Evolutionary conservation across 805 yeast species (phyloP).

Genomic region (Yarrowia phangngaensis): DNA sequence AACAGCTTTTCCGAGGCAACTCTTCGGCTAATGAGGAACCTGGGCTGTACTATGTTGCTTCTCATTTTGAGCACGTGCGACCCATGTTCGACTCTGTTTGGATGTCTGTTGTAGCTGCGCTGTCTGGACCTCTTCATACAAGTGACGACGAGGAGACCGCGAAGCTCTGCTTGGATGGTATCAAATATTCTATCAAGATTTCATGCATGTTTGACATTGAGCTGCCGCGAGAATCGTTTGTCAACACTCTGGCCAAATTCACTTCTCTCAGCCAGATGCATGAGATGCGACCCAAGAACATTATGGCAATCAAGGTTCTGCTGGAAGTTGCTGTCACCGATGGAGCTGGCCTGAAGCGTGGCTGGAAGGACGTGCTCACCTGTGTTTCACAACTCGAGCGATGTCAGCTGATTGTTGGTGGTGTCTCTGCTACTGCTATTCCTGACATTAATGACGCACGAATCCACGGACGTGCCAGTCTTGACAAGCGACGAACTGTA

Average conservation of each 20-base stretch:
- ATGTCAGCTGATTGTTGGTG: constrained; percentile 79
- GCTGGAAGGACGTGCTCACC: constrained; percentile 82
- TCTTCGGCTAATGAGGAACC: constrained; percentile 42
- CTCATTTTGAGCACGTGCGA: constrained; percentile 82
- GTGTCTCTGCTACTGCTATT: constrained; percentile 73
- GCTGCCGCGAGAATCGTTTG: constrained; percentile 81
- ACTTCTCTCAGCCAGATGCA: constrained; percentile 73
- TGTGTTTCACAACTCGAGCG: constrained; percentile 90
- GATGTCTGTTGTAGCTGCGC: constrained; percentile 95
- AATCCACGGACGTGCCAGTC: constrained; percentile 34
- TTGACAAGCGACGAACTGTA: constrained; percentile 13
- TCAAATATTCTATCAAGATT: constrained; percentile 74
- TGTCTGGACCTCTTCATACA: constrained; percentile 90
- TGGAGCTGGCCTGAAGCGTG: constrained; percentile 65
- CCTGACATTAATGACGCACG: constrained; percentile 84
- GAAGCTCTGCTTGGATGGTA: constrained; percentile 71
- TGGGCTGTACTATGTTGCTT: constrained; percentile 68
- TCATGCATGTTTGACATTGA: constrained; percentile 79
- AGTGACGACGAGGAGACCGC: constrained; percentile 60
- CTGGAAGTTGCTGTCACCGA: constrained; percentile 73
- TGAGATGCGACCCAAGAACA: constrained; percentile 73
- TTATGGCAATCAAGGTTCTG: constrained; percentile 71
- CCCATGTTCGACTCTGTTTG: constrained; percentile 91
- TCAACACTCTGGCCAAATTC: constrained; percentile 85
- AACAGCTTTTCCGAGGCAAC: constrained; percentile 66